Conservation (phyloP, 441 rosid genomes). For the Aleurites moluccanus region DNA sequence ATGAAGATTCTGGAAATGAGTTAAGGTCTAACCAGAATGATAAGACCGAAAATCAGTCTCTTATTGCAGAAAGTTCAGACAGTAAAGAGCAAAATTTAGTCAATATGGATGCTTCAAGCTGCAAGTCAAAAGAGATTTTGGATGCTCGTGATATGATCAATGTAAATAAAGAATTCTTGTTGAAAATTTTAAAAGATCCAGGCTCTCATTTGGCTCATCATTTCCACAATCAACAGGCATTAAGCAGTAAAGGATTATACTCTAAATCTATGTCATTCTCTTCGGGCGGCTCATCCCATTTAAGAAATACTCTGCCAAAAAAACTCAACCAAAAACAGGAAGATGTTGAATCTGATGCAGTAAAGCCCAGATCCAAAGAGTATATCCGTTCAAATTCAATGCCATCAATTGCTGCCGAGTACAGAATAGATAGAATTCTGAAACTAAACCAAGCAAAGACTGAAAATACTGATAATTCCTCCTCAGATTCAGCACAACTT, state of each 20-base stretch:
- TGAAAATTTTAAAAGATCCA: conserved; percentile 51
- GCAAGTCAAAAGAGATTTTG: conserved; percentile 40
- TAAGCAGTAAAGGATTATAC: conserved; percentile 34
- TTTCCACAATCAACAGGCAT: conserved; percentile 40
- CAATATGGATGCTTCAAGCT: conserved; percentile 28
- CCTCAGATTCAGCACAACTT: conserved; percentile 33
- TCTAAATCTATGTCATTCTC: conserved; percentile 52
- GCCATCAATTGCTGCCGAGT: conserved; percentile 35
- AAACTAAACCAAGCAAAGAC: conserved; percentile 31
- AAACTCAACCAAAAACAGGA: conserved; percentile 18
- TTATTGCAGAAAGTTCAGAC: conserved; percentile 21
- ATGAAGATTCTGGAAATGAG: conserved; percentile 27
- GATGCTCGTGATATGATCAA: conserved; percentile 57
- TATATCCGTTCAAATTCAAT: conserved; percentile 31
- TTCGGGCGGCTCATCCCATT: conserved; percentile 27
- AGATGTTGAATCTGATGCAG: conserved; percentile 2
- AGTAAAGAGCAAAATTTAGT: conserved; percentile 29
- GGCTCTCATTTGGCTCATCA: conserved; percentile 52
- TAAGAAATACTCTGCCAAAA: conserved; percentile 22
- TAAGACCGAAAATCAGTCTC: conserved; percentile 14
- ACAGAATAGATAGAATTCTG: conserved; percentile 36
- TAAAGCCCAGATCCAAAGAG: conserved; percentile 18
- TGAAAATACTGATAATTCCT: conserved; percentile 22
- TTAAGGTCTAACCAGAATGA: background rate
- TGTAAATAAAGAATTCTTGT: conserved; percentile 55